Base-by-base conservation (phyloP, 305 asterid genomes). In the Fraxinus sp. region DNA sequence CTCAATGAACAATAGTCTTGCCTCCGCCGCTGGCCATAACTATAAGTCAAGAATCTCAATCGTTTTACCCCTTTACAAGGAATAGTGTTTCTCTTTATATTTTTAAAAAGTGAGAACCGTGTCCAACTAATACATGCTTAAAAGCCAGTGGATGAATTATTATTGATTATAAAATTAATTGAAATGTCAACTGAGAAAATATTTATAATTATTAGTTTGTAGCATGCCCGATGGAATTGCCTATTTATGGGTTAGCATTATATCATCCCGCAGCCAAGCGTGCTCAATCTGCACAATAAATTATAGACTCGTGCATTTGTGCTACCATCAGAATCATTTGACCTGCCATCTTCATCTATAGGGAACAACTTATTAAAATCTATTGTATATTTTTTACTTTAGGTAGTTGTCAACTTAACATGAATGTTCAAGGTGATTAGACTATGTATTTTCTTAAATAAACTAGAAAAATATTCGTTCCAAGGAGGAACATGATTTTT, bases 221-320 rank as follows among this genome's bases (percentile, higher is more conserved):
- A 66, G 74, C 74, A 66, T 66, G 74, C 74, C 30, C 6, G 74
- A 66, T 66, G 22, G 9, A 66, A 26, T 24, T 26, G 36, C 28
- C 16, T 26, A 26, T 26, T 18, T 2, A 62, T 22, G 71, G 71
- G 71, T 7, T 57, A 57, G 24, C 26, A 4, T 57, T 57, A 57
- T 24, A 62, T 62, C 74, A 66, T 66, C 36, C 36, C 35, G 74
- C 74, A 66, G 74, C 74, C 74, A 26, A 26, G 74, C 74, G 74
- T 66, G 74, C 74, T 26, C 74, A 24, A 66, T n/a, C 35, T 24
- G 36, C 35, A 28, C 36, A 66, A 66, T 66, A 26, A 10, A 24
- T 66, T 66, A 66, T 66, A 11, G 13, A 66, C 74, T 66, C 74
- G 74, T 66, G 74, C 74, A 9, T 24, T 66, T 24, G 32, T 59